A percentile compares a stretch with the other conserved stretches of the same genome.
phyloP scores from a whole-genome alignment of 441 rosid species.

The Jatropha multifida region DNA sequence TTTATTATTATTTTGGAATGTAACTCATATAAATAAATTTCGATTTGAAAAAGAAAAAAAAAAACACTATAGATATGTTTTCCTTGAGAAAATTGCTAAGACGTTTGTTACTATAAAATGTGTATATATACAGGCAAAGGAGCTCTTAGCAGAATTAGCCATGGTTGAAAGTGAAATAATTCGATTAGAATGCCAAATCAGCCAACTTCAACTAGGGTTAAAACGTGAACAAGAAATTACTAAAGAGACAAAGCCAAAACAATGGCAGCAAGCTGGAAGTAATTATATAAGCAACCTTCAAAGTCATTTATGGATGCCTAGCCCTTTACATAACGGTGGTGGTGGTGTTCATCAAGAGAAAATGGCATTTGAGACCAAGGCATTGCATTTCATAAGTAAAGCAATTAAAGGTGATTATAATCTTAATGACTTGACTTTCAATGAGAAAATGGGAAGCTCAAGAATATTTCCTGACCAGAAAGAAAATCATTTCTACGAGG shows the following conservation, averaged over 20 bases:
- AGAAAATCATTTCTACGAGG: constrained; percentile 49
- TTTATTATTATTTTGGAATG: too few species aligned
- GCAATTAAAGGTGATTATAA: constrained; percentile 75
- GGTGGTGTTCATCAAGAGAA: constrained; percentile 38
- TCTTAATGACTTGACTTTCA: constrained; percentile 46
- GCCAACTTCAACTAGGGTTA: constrained; percentile 54
- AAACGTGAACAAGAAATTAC: constrained; percentile 58
- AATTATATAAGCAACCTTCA: constrained; percentile 21
- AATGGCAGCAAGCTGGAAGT: constrained; percentile 31
- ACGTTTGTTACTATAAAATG: not conserved
- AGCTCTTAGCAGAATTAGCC: constrained; percentile 68
- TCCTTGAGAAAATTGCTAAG: not conserved
- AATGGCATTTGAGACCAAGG: constrained; percentile 65
- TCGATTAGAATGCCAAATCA: constrained; percentile 68
- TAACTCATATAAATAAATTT: too few species aligned
- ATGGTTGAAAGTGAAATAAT: constrained; percentile 75
- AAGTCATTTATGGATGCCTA: constrained; percentile 33
- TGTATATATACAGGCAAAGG: constrained; percentile 53
- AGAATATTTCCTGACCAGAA: constrained; percentile 42
- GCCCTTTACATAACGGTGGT: constrained; percentile 38
- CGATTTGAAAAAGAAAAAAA: too few species aligned
- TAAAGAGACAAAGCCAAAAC: constrained; percentile 49
- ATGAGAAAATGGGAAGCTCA: constrained; percentile 40
- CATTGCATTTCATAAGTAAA: constrained; percentile 86
- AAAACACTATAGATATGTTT: not conserved